These are phyloP conservation scores for Orbilia quercus DNA, from an alignment of 2,329 filamentous ascomycete species.

Conservation along the genomic window DNA sequence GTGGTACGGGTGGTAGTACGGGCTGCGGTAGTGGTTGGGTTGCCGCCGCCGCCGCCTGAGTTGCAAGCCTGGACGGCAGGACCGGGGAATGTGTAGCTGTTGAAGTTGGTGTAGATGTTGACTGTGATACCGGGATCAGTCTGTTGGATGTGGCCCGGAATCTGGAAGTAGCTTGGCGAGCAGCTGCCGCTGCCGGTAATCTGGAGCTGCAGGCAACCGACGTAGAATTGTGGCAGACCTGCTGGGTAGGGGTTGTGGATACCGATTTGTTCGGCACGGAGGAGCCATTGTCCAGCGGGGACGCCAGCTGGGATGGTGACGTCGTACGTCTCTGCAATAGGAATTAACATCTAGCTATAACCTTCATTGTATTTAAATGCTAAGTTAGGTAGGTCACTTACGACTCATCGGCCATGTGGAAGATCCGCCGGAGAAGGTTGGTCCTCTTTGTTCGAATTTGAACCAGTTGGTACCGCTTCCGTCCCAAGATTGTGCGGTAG, in stretches of 20 bases:
- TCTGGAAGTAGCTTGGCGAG: constrained; percentile 62
- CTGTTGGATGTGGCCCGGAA: constrained; percentile 61
- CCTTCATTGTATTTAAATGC: too few species aligned
- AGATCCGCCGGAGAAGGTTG: constrained; percentile 25
- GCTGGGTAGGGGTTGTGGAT: constrained; percentile 61
- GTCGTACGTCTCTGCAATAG: constrained; percentile 40
- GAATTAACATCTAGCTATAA: constrained; percentile 1
- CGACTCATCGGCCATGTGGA: constrained; percentile 35
- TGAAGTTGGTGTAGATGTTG: constrained; percentile 62
- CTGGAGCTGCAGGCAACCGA: constrained; percentile 61
- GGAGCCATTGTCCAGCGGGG: constrained; percentile 61
- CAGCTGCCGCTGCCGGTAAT: constrained; percentile 61
- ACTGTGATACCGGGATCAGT: constrained; percentile 60
- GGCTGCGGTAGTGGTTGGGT: constrained; percentile 17
- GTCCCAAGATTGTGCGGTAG: constrained; percentile 60
- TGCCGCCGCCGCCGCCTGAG: constrained; percentile 16
- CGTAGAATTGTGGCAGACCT: constrained; percentile 62
- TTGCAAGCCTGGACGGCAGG: constrained; percentile 57
- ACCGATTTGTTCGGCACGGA: constrained; percentile 62
- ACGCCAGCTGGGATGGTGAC: constrained; percentile 60
- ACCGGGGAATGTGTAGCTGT: constrained; percentile 61
- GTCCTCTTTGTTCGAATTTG: constrained; percentile 51
- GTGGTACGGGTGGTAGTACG: constrained; percentile 42
- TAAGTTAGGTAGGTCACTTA: too few species aligned
- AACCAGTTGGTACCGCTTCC: constrained; percentile 61